phyloP scores from a whole-genome alignment of 106 monocot species.

The Dendrobium catenatum region DNA sequence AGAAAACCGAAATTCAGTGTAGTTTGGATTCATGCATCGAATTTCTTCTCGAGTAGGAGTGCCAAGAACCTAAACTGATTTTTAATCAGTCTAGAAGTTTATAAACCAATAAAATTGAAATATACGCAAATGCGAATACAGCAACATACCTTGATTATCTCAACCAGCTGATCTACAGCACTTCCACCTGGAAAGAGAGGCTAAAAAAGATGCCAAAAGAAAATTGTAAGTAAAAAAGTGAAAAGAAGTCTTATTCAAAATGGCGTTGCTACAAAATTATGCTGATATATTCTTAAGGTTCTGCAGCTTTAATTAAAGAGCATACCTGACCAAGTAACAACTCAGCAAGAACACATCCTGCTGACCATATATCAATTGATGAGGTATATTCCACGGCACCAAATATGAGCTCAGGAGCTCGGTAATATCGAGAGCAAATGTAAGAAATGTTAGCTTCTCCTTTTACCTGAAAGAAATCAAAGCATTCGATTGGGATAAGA shows the following conservation, averaged over 20 bases:
- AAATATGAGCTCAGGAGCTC: constrained; percentile 95
- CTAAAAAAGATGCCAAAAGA: constrained; percentile 21
- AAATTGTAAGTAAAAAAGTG: not conserved
- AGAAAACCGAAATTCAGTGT: constrained; percentile 82
- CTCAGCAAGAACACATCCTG: constrained; percentile 98
- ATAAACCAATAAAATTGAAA: not conserved
- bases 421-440: constrained; percentile 92
- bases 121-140: not conserved
- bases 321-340: constrained; percentile 84
- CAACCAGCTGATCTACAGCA: constrained; percentile 84
- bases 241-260: not conserved
- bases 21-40: constrained; percentile 90
- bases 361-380: constrained; percentile 95
- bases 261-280: not conserved
- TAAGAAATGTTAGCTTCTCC: constrained; percentile 98
- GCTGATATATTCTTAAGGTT: not conserved
- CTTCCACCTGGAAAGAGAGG: constrained; percentile 88
- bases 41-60: constrained; percentile 92
- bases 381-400: constrained; percentile 91
- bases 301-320: not conserved
- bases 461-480: constrained; percentile 44
- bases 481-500: constrained; percentile 2
- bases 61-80: constrained; percentile 70
- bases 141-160: constrained; percentile 79
- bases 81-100: not conserved